Evolutionary conservation across 2,329 filamentous ascomycete genomes (phyloP).

Genomic region (Microcyclospora tardicrescens): DNA sequence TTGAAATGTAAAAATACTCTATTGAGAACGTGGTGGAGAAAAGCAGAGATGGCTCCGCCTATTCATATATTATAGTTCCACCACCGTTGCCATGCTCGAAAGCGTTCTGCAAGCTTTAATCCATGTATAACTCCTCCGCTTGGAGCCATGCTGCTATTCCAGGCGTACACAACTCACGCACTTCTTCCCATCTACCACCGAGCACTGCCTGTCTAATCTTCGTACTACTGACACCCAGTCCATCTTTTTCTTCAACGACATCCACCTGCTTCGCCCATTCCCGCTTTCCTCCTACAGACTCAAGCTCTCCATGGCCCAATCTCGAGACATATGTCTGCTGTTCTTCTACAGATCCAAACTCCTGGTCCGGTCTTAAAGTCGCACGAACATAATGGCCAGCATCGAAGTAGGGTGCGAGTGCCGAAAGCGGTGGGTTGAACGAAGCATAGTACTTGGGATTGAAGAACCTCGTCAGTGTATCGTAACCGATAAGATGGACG

Average conservation of each 20-base stretch:
- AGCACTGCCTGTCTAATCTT: conserved; percentile 47
- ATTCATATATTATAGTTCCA: not conserved
- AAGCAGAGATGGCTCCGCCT: not conserved
- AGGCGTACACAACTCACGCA: conserved; percentile 43
- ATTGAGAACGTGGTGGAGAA: too few relatives aligned
- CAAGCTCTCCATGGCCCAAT: conserved; percentile 36
- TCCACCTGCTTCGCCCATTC: conserved; percentile 50
- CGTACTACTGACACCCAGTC: conserved; percentile 44
- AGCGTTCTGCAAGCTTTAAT: too few relatives aligned
- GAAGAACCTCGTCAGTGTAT: conserved; percentile 62
- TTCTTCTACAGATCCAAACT: conserved; percentile 44
- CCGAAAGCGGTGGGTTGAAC: conserved; percentile 34
- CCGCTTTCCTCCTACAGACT: conserved; percentile 40
- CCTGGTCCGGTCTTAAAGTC: conserved; percentile 47
- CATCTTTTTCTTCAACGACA: conserved; percentile 41
- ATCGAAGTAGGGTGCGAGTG: conserved; percentile 51
- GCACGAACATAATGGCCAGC: conserved; percentile 47
- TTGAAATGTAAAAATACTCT: too few relatives aligned
- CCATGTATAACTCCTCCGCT: conserved; percentile 41
- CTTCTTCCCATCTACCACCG: conserved; percentile 31
- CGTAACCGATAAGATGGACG: conserved; percentile 60
- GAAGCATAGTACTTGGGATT: conserved; percentile 61
- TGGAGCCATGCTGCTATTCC: conserved; percentile 48
- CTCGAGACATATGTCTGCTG: conserved; percentile 43
- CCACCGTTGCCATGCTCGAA: not conserved